phyloP scores from a whole-genome alignment of 2,329 filamentous ascomycete genomes.

The Aspergillus glaucus region DNA sequence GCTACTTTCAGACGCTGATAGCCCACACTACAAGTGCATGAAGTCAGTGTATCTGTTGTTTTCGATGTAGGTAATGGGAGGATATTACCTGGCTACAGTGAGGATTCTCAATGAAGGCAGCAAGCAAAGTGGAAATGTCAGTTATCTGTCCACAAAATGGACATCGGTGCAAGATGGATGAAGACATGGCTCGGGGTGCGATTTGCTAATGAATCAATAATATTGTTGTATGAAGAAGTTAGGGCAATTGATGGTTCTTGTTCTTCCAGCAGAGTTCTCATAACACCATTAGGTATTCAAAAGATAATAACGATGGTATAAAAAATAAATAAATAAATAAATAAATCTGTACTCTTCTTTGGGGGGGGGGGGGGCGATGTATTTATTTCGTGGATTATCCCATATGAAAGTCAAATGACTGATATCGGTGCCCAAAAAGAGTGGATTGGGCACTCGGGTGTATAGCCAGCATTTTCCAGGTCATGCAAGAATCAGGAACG shows the following conservation, averaged over 20 bases:
- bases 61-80: neutral
- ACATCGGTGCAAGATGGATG: conserved; percentile 33
- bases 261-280: neutral
- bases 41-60: conserved; percentile 12
- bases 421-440: conserved; percentile 10
- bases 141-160: conserved; percentile 33
- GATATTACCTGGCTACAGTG: conserved; percentile 37
- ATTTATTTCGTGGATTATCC: neutral
- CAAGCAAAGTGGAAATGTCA: conserved; percentile 29
- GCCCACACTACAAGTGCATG: conserved; percentile 30
- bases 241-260: neutral
- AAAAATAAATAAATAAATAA: neutral
- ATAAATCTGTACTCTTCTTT: too few relatives aligned
- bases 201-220: neutral
- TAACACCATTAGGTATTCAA: neutral
- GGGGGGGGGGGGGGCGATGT: neutral
- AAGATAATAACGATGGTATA: neutral
- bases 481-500: too few relatives aligned
- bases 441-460: conserved; percentile 11
- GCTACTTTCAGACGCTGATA: conserved; percentile 37
- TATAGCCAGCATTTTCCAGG: neutral
- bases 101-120: conserved; percentile 32
- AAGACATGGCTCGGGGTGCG: conserved; percentile 22
- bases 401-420: neutral
- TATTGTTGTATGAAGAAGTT: neutral